These are phyloP conservation scores for Apiospora koreana DNA, from an alignment of 2,329 filamentous ascomycete genomes.

Conservation along the genomic window DNA sequence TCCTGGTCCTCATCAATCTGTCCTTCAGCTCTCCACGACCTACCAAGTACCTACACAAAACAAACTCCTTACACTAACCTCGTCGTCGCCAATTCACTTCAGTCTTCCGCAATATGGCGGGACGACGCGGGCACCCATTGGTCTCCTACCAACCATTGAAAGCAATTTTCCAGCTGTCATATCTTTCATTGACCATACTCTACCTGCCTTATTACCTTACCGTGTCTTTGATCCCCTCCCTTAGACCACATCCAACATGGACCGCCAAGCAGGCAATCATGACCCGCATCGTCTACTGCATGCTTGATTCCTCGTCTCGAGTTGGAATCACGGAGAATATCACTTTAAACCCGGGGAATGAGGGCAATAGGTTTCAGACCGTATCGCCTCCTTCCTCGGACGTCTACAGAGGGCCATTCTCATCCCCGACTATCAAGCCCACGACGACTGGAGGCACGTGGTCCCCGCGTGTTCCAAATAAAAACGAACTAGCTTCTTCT, in stretches of 20 bases:
- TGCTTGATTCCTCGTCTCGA: constrained; percentile 13
- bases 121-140: not conserved
- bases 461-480: constrained; percentile 21
- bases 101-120: not conserved
- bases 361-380: constrained; percentile 14
- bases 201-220: constrained; percentile 20
- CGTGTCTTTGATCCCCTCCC: constrained; percentile 18
- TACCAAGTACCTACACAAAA: too few relatives aligned
- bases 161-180: not conserved
- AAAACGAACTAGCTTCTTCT: not conserved
- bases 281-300: constrained; percentile 13
- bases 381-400: constrained; percentile 20
- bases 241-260: constrained; percentile 22
- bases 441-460: constrained; percentile 30
- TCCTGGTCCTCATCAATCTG: not conserved
- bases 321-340: constrained; percentile 17
- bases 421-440: constrained; percentile 19
- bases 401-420: constrained; percentile 25
- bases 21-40: not conserved
- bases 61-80: too few relatives aligned
- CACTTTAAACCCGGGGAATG: constrained; percentile 12
- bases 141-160: not conserved
- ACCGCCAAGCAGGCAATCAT: constrained; percentile 21
- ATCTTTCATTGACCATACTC: not conserved
- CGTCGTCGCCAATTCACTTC: not conserved